Conservation (phyloP, 2,329 filamentous ascomycete genomes). For the Lojkania enalia region DNA sequence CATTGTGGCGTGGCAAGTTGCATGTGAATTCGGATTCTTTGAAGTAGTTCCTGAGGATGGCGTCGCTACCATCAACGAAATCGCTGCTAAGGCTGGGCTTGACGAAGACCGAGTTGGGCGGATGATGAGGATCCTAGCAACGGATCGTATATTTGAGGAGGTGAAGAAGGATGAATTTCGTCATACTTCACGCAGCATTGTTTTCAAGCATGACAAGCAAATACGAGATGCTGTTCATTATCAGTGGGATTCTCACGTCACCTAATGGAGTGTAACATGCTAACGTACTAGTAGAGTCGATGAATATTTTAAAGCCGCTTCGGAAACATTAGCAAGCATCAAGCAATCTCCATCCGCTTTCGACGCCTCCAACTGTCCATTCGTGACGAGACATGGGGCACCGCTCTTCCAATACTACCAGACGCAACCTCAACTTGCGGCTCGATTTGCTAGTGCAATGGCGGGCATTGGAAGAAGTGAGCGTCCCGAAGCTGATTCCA, state of each 20-base stretch:
- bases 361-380: not conserved
- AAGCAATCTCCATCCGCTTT: not conserved
- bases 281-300: not conserved
- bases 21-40: slow-evolving; percentile 12
- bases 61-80: not conserved
- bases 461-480: slow-evolving; percentile 11
- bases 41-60: slow-evolving; percentile 10
- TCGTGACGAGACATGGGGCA: not conserved
- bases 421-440: slow-evolving; percentile 16
- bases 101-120: slow-evolving; percentile 23
- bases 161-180: slow-evolving; percentile 10
- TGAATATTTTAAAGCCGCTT: slow-evolving; percentile 1
- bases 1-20: slow-evolving; percentile 15
- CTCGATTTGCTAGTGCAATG: slow-evolving; percentile 26
- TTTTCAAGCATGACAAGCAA: not conserved
- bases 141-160: slow-evolving; percentile 27
- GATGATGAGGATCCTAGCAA: slow-evolving; percentile 25
- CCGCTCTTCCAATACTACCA: slow-evolving; percentile 22
- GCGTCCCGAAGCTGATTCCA: not conserved
- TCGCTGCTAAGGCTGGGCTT: slow-evolving; percentile 22
- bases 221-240: not conserved
- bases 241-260: not conserved
- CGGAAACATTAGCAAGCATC: slow-evolving; percentile 3
- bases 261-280: not conserved
- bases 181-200: slow-evolving; percentile 5